Evolutionary conservation across 2,329 filamentous ascomycete species (phyloP).

Genomic region (Epichloe coenophiala): DNA sequence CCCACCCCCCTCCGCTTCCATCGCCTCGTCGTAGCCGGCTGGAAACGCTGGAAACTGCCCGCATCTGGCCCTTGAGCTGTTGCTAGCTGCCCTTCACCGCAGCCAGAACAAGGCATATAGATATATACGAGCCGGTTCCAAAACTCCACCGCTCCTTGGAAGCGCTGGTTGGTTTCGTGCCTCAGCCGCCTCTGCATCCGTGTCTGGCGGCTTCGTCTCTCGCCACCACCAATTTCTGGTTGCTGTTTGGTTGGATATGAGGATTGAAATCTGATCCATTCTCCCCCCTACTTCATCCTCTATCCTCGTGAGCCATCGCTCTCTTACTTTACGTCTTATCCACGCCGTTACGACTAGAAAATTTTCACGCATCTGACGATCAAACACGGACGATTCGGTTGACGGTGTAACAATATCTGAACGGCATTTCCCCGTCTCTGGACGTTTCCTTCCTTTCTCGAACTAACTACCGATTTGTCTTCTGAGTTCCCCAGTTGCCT

Average conservation of each 20-base stretch:
- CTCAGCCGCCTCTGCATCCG: background rate
- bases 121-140: background rate
- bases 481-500: background rate
- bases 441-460: background rate
- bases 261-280: background rate
- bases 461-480: background rate
- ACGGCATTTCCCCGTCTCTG: background rate
- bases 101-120: background rate
- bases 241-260: background rate
- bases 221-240: background rate
- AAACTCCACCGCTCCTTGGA: background rate
- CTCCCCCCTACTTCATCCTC: background rate
- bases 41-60: background rate
- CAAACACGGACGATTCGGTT: background rate
- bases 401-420: background rate
- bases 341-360: conserved; percentile 1
- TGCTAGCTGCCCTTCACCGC: background rate
- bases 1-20: background rate
- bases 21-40: background rate
- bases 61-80: background rate
- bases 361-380: background rate
- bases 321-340: background rate
- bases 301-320: background rate
- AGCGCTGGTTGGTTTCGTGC: conserved; percentile 1
- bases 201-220: background rate